phyloP scores from a whole-genome alignment of 2,329 filamentous ascomycete species.

The Fusarium anguioides region DNA sequence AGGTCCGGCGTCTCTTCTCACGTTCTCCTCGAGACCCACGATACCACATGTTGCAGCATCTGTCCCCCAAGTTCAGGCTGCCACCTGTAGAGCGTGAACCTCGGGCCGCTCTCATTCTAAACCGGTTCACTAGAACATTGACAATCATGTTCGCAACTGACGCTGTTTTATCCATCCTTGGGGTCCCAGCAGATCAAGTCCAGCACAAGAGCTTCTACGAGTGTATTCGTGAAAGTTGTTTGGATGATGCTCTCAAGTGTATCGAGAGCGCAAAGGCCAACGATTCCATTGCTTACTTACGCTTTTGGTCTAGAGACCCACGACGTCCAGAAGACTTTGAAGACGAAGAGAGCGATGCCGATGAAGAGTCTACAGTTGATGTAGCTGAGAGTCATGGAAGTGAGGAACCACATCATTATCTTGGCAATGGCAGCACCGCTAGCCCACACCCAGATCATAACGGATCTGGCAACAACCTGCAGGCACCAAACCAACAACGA shows the following conservation, averaged over 20 bases:
- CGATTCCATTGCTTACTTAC: slow-evolving; percentile 89
- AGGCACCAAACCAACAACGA: slow-evolving; percentile 3
- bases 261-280: slow-evolving; percentile 89
- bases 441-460: neutral
- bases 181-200: slow-evolving; percentile 75
- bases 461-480: neutral
- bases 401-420: slow-evolving; percentile 9
- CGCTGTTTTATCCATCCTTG: slow-evolving; percentile 79
- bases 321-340: slow-evolving; percentile 65
- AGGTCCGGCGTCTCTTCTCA: slow-evolving; percentile 82
- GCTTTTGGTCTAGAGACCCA: slow-evolving; percentile 86
- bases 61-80: slow-evolving; percentile 82
- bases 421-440: neutral
- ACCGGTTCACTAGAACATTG: slow-evolving; percentile 84
- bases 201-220: slow-evolving; percentile 86
- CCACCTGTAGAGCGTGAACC: slow-evolving; percentile 77
- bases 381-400: neutral
- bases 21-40: slow-evolving; percentile 84
- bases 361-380: slow-evolving; percentile 18
- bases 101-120: slow-evolving; percentile 84
- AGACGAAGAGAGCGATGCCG: slow-evolving; percentile 55
- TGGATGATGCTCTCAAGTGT: slow-evolving; percentile 80
- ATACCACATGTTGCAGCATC: slow-evolving; percentile 88
- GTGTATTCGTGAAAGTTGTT: slow-evolving; percentile 82
- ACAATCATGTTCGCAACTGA: slow-evolving; percentile 89